Conservation (phyloP, 306 rosid species). For the Begonia masoniana region DNA sequence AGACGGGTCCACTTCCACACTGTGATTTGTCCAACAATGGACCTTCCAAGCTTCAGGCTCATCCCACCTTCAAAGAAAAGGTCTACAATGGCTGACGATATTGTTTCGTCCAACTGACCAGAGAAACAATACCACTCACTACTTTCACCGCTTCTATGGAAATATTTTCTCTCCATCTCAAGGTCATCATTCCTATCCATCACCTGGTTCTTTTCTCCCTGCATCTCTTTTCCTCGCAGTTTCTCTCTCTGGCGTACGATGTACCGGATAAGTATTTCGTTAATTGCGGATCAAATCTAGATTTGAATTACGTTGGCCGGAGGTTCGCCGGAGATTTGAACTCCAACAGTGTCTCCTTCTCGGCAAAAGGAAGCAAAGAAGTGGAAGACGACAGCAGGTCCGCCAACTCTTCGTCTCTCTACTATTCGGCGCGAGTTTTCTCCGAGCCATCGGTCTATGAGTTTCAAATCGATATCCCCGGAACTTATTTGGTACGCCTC, state of each 20-base stretch:
- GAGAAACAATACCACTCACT: too few relatives aligned
- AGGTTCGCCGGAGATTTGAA: slow-evolving; percentile 22
- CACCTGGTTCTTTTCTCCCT: background rate
- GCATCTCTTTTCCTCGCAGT: slow-evolving; percentile 5
- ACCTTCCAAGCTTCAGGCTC: too few relatives aligned
- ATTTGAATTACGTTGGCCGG: background rate
- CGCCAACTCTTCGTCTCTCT: slow-evolving; percentile 4
- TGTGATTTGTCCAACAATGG: too few relatives aligned
- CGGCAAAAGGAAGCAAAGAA: background rate
- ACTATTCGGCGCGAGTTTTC: slow-evolving; percentile 22
- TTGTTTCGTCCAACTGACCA: too few relatives aligned
- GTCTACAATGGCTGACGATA: too few relatives aligned
- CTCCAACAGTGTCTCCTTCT: slow-evolving; percentile 1
- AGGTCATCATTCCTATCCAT: too few relatives aligned
- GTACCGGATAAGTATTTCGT: slow-evolving; percentile 17
- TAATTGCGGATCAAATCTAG: slow-evolving; percentile 20
- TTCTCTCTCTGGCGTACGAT: slow-evolving; percentile 12
- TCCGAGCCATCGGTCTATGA: slow-evolving; percentile 10
- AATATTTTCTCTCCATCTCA: too few relatives aligned
- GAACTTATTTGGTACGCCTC: slow-evolving; percentile 25
- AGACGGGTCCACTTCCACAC: too few relatives aligned
- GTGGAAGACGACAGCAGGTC: background rate
- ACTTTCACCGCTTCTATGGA: too few relatives aligned
- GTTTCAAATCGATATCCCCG: slow-evolving; percentile 6
- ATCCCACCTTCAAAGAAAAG: too few relatives aligned